Evolutionary conservation across 768 basidiomycete genomes (phyloP).

Genomic region (Hygrophorus russula): DNA sequence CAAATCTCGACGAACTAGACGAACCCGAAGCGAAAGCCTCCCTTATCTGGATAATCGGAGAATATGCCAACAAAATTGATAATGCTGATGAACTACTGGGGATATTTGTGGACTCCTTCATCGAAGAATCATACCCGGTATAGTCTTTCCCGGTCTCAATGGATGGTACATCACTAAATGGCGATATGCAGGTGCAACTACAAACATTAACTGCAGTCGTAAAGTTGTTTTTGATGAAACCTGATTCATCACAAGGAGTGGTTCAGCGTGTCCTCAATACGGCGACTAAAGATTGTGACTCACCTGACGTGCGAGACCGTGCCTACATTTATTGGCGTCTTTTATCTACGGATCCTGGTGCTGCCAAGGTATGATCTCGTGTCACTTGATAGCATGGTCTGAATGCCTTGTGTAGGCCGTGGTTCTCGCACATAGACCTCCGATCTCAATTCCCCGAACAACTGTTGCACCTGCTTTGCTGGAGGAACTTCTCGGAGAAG

Average conservation of each 20-base stretch:
- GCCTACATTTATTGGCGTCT: constrained; percentile 98
- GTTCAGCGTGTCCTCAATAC: constrained; percentile 89
- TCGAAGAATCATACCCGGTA: constrained; percentile 87
- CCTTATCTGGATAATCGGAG: constrained; percentile 98
- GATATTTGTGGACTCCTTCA: constrained; percentile 87
- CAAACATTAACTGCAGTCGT: constrained; percentile 91
- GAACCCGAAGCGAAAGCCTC: constrained; percentile 98
- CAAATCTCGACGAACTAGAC: constrained; percentile 91
- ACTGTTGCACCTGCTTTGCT: constrained; percentile 80
- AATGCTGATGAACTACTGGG: constrained; percentile 90
- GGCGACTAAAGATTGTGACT: constrained; percentile 95
- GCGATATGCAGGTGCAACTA: constrained; percentile 44
- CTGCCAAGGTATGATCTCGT: constrained; percentile 65
- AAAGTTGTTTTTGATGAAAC: constrained; percentile 92
- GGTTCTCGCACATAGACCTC: constrained; percentile 84
- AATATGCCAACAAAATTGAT: constrained; percentile 95
- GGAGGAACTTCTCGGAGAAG: constrained; percentile 86
- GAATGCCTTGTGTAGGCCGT: constrained; percentile 41
- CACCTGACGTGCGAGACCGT: constrained; percentile 90
- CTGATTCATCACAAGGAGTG: constrained; percentile 83
- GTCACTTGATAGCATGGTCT: not conserved
- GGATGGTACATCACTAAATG: constrained; percentile 3
- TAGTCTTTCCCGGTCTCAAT: constrained; percentile 13
- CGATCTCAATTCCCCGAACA: constrained; percentile 86
- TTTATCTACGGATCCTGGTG: constrained; percentile 87